Evolutionary conservation across 768 basidiomycete species (phyloP), one percentile per base, ranked within the genome.

Genomic region (Russula virescens): DNA sequence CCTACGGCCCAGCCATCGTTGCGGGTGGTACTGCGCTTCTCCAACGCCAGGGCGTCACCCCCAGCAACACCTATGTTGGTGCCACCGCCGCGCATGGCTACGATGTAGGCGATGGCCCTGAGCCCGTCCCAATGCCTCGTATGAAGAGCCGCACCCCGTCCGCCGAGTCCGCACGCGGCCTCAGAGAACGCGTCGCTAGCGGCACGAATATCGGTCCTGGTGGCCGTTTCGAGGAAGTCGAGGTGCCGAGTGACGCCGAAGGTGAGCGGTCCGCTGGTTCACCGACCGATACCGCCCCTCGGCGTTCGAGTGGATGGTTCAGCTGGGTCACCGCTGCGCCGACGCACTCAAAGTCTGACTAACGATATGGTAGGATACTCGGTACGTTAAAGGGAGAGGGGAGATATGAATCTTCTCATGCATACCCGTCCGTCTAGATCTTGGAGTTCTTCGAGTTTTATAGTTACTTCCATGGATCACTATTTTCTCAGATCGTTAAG

Each of bases 1-100:
- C 84, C 2, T 93, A 90, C 64, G 91, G 89, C 1, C 91, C 91
- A 0, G 71, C 79, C 3, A 79, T 92, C 47, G 68, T 92, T 14
- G 88, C 87, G 3, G 80, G 83, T 1, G 87, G 89, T 21, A 80
- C 87, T 0, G 81, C 83, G 2, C 71, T 91, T 5, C 72, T 91
- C 16, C 77, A 78, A 19, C 83, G 85, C 63, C 76, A 81, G 23
- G 75, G 81, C 14, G 74, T 76, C 0, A 74, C 77, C 19, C 74
- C 82, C 74, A 38, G 52, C 48, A 31, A 35, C 25, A 6, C 51
- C 26, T 25, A 38, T 35, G 10, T 28, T 11, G 10, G 46, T 25
- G 19, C 40, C 14, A 28, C 54, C 10, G 2, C 48, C 10, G 3
- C 45, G n/a, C 51, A 56, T 14, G 65, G 66, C 1, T 68, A 68